Evolutionary conservation across 1,284 basidiomycete genomes (phyloP), one percentile per base, ranked within the genome.

Genomic region (Puccinia hordei): DNA sequence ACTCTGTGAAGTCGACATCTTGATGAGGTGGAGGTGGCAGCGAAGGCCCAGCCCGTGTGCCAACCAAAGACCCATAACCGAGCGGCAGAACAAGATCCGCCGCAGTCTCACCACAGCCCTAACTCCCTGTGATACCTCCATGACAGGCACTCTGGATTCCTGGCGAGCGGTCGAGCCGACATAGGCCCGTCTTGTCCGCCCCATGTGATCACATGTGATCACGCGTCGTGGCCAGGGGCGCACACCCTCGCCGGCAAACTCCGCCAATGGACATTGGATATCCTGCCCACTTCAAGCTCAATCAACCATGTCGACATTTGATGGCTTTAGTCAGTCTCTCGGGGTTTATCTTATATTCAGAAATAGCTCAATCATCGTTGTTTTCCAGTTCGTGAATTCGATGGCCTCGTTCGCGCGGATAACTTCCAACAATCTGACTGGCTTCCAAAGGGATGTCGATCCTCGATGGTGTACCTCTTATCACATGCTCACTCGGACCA

Each of bases 401-500:
- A 77, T 1, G 75, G 75, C 24, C 61, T 77, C 3, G 51, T 77
- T 35, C 41, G 75, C 3, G 63, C 53, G 33, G 75, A 77, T 53
- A 77, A 77, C 75, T 77, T 77, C 30, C 38, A 46, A 22, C 55
- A 75, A 65, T 44, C 38, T 30, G 53, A 19, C 19, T 51, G 44
- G 44, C 61, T 33, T 61, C 49, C 63, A 12, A 2, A 10, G 33
- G 22, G 33, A 46, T 49, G 61, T 35, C 59, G 27, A 12, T 76
- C 81, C 46, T 82, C 83, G 0, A 68, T 83, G 30, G 79, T 84
- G 76, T 83, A 84, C 59, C 82, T 85, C 30, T 81, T 85, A 27
- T 83, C 84, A 5, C 84, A 85, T 76, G 81, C 83, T n/a, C 84
- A 85, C 71, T 83, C 84, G 30, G 84, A 85, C 73, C 84, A 85